phyloP scores from a whole-genome alignment of 306 rosid genomes.

The Quercus ilex region DNA sequence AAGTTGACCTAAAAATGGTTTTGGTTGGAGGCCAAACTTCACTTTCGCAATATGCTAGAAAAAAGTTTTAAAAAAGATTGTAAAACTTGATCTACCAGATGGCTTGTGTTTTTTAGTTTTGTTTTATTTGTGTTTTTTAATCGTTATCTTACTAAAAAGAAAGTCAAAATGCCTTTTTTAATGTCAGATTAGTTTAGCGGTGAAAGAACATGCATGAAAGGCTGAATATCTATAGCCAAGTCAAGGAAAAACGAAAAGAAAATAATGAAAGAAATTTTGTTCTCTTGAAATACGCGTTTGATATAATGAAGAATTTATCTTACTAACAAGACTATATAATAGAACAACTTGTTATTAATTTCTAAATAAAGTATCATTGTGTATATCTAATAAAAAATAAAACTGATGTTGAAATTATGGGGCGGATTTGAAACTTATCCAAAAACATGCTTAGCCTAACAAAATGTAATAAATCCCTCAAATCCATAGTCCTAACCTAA shows the following conservation, averaged over 20 bases:
- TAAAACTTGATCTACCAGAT: no score
- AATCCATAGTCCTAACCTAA: no score
- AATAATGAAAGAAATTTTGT: not conserved
- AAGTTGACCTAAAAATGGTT: not conserved
- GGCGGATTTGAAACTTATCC: no score
- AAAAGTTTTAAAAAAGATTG: not conserved
- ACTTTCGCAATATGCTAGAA: not conserved
- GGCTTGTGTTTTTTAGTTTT: no score
- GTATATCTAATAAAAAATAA: no score
- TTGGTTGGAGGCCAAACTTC: not conserved
- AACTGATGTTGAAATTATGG: no score
- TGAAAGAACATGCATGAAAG: not conserved
- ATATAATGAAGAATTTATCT: not conserved
- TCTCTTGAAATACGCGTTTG: not conserved
- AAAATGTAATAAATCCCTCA: no score
- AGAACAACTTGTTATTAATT: no score
- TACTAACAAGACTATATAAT: no score
- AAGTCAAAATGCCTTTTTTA: not conserved
- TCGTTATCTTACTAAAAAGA: not conserved
- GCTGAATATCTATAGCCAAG: not conserved
- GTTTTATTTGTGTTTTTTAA: not conserved
- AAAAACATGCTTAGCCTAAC: no score
- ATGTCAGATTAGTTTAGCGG: not conserved
- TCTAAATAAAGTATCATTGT: no score
- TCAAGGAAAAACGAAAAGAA: not conserved